A percentile compares a stretch with the other conserved stretches of the same genome.
Conservation (phyloP, 2,329 filamentous ascomycete genomes). For the Epichloe festucae region DNA sequence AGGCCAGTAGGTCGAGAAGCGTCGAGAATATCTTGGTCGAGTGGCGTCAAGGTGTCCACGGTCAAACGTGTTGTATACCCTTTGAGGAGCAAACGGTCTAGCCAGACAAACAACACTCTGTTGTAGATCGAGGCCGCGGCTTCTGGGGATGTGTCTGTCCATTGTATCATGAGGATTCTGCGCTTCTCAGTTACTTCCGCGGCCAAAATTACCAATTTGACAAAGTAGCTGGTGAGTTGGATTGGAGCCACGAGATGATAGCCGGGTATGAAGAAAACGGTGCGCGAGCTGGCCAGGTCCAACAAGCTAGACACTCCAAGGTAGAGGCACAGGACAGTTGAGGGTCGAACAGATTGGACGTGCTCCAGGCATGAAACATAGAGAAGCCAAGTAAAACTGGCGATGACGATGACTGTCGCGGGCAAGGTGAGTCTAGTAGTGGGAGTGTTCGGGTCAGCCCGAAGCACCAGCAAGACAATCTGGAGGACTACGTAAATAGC, state of each 20-base stretch:
- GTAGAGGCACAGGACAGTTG: constrained; percentile 18
- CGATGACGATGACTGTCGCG: constrained; percentile 7
- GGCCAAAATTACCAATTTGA: constrained; percentile 17
- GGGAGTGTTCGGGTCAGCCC: constrained; percentile 6
- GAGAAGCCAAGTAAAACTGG: constrained; percentile 7
- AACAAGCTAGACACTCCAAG: constrained; percentile 18
- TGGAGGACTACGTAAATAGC: constrained; percentile 7
- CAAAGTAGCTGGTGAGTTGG: constrained; percentile 12
- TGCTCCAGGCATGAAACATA: constrained; percentile 21
- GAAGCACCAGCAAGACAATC: constrained; percentile 10
- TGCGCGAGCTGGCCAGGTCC: constrained; percentile 19
- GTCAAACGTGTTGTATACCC: neutral
- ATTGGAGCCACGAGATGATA: constrained; percentile 12
- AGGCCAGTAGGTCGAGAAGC: neutral
- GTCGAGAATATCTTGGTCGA: constrained; percentile 1
- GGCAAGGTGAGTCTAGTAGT: constrained; percentile 10
- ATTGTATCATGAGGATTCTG: neutral
- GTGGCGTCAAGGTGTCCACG: neutral
- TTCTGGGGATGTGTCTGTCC: neutral
- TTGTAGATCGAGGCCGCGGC: neutral
- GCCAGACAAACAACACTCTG: constrained; percentile 1
- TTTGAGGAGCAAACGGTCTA: neutral
- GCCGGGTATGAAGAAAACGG: constrained; percentile 17
- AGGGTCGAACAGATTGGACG: constrained; percentile 18
- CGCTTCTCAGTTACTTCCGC: constrained; percentile 2